Evolutionary conservation across 73 alveolate genomes (phyloP).

Genomic region (Uronychia setigera): DNA sequence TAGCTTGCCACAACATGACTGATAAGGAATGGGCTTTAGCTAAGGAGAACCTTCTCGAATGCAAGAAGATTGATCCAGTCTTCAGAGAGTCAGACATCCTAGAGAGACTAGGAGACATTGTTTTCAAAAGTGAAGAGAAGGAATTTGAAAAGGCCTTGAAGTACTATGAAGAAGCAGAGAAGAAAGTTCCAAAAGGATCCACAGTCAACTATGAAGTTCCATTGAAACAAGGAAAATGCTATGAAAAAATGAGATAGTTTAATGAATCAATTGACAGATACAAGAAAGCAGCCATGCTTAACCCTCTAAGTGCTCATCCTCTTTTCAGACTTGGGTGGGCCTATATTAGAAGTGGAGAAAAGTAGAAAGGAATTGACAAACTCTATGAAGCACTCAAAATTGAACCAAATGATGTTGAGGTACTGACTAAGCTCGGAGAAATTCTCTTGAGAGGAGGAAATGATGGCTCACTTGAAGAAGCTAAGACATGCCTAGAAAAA

Average conservation of each 20-base stretch:
- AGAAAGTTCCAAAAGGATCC: slow-evolving; percentile 29
- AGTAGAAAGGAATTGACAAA: slow-evolving; percentile 77
- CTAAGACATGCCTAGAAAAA: slow-evolving; percentile 66
- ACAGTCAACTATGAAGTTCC: slow-evolving; percentile 48
- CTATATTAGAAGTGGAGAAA: slow-evolving; percentile 56
- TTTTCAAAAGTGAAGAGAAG: slow-evolving; percentile 25
- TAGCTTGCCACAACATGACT: slow-evolving; percentile 19
- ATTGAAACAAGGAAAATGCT: slow-evolving; percentile 80
- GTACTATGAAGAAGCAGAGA: slow-evolving; percentile 44
- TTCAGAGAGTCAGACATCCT: slow-evolving; percentile 41
- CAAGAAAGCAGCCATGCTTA: slow-evolving; percentile 68
- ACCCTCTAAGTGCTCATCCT: slow-evolving; percentile 64
- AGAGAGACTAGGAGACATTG: slow-evolving; percentile 53
- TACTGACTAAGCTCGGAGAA: slow-evolving; percentile 86
- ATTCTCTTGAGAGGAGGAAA: slow-evolving; percentile 56
- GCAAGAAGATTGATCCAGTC: slow-evolving; percentile 14
- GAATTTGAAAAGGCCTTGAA: slow-evolving; percentile 46
- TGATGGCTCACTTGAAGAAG: slow-evolving; percentile 60
- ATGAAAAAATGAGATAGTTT: slow-evolving; percentile 72
- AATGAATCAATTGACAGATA: slow-evolving; percentile 62
- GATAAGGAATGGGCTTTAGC: slow-evolving; percentile 37
- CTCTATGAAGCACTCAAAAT: slow-evolving; percentile 63
- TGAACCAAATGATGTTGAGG: slow-evolving; percentile 75
- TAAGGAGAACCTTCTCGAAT: neutral
- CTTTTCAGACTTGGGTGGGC: slow-evolving; percentile 85